Evolutionary conservation across 2,329 filamentous ascomycete species (phyloP).

Genomic region (Trichoderma citrinoviride): DNA sequence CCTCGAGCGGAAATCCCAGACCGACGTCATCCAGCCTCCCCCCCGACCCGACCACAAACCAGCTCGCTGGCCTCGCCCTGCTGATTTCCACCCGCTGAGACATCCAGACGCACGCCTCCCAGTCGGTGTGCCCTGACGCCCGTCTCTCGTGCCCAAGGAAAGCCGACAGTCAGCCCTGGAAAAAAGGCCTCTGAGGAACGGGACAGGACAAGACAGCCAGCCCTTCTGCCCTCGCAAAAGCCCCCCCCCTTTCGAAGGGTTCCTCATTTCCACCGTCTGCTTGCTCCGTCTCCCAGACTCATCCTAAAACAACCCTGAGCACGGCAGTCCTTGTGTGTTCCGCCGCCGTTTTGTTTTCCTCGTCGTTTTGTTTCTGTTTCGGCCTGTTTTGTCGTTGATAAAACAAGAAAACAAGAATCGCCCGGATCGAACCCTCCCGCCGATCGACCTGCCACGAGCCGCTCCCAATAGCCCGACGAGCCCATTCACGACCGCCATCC

Average conservation of each 20-base stretch:
- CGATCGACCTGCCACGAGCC: neutral
- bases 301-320: neutral
- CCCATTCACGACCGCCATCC: neutral
- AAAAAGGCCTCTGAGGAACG: neutral
- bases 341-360: neutral
- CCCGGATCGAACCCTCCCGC: neutral
- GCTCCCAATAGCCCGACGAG: neutral
- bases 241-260: slow-evolving; percentile 4
- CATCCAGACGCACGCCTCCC: slow-evolving; percentile 1
- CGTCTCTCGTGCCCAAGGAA: neutral
- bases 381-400: neutral
- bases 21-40: slow-evolving; percentile 10
- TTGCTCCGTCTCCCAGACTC: neutral
- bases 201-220: neutral
- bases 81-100: slow-evolving; percentile 12
- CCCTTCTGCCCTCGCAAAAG: neutral
- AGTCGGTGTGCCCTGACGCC: slow-evolving; percentile 5
- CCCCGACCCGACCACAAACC: neutral
- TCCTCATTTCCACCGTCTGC: slow-evolving; percentile 6
- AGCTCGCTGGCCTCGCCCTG: neutral
- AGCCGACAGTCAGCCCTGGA: neutral
- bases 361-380: neutral
- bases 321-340: neutral
- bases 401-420: neutral
- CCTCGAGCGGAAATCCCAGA: neutral